Evolutionary conservation across 2,329 filamentous ascomycete species (phyloP).

Genomic region (Fusarium sp.): DNA sequence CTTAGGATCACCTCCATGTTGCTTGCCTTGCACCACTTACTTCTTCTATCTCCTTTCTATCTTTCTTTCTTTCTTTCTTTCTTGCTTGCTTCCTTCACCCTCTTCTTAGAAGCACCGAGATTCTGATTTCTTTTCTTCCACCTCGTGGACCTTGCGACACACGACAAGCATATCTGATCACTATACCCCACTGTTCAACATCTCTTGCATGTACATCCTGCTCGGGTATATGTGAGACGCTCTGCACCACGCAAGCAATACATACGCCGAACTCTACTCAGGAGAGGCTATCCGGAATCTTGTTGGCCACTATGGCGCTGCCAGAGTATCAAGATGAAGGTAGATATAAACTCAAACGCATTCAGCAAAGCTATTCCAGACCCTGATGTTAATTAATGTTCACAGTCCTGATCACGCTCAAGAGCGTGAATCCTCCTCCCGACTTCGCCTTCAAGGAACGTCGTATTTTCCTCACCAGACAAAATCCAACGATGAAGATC

Average conservation of each 20-base stretch:
- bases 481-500: slow-evolving; percentile 50
- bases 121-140: background rate
- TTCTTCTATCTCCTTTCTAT: slow-evolving; percentile 23
- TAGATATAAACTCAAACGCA: slow-evolving; percentile 12
- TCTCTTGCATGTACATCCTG: slow-evolving; percentile 15
- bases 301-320: slow-evolving; percentile 34
- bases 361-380: background rate
- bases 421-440: slow-evolving; percentile 37
- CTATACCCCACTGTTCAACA: slow-evolving; percentile 25
- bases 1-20: slow-evolving; percentile 25
- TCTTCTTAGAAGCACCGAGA: background rate
- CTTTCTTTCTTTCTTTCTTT: background rate
- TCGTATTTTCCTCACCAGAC: slow-evolving; percentile 50
- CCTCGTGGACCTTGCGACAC: background rate
- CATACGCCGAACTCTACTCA: background rate
- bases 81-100: background rate
- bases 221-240: slow-evolving; percentile 33
- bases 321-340: slow-evolving; percentile 46
- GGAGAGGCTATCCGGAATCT: background rate
- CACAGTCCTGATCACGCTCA: slow-evolving; percentile 50
- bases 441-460: slow-evolving; percentile 45
- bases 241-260: slow-evolving; percentile 7
- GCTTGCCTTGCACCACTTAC: slow-evolving; percentile 19
- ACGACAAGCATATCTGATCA: slow-evolving; percentile 6
- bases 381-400: slow-evolving; percentile 25